phyloP scores from a whole-genome alignment of 148 eudicot genomes.

The Camellia japonica region DNA sequence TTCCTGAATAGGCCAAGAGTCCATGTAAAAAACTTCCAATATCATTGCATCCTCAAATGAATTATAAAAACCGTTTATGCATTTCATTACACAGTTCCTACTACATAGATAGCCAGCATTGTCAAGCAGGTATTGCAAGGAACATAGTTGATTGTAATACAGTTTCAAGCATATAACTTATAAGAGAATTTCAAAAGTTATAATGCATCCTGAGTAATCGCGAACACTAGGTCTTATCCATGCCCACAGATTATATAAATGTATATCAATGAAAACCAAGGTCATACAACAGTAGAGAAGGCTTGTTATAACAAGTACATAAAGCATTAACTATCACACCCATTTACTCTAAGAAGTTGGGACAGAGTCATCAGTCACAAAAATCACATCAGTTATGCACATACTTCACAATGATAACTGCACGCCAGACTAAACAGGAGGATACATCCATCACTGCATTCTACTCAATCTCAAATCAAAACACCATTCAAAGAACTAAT shows the following conservation, averaged over 20 bases:
- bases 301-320: background rate
- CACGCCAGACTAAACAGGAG: background rate
- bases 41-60: background rate
- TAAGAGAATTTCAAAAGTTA: background rate
- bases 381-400: background rate
- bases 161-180: background rate
- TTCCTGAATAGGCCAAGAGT: constrained; percentile 49
- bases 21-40: background rate
- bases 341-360: background rate
- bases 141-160: background rate
- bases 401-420: background rate
- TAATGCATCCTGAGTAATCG: background rate
- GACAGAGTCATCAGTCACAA: background rate
- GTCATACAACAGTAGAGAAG: background rate
- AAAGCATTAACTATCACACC: background rate
- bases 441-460: background rate
- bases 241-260: background rate
- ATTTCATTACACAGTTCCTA: background rate
- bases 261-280: background rate
- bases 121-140: background rate
- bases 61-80: background rate
- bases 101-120: background rate
- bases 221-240: background rate
- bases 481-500: no score
- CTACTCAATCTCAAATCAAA: no score